Evolutionary conservation across 2,329 filamentous ascomycete genomes (phyloP), one percentile per base, ranked within the genome.

Genomic region (Cryphonectria carpinicola): DNA sequence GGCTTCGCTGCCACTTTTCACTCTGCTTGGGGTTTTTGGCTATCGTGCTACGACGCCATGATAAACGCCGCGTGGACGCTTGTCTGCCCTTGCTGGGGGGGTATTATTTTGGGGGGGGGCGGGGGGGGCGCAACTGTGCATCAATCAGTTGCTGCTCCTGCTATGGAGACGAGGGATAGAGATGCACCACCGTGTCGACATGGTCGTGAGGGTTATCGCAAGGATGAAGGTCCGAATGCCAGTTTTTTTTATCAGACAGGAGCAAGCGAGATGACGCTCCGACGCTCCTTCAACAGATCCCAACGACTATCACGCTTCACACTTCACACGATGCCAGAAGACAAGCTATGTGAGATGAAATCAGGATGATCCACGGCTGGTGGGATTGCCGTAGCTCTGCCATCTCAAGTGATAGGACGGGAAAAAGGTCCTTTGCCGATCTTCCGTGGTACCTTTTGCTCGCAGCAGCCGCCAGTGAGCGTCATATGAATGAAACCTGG

Each of bases 301-400:
- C n/a, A 60, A 10, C 25, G 32, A 19, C 4, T 14, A 37, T 10
- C 28, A 37, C 22, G 7, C 28, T 37, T 32, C 7, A 8, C 28
- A 61, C 28, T 37, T 32, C 7, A 8, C 28, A 61, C 22, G 28
- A 10, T 19, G 17, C 32, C 1, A 25, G n/a, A 58, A 39, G 65
- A 54, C 54, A 52, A 41, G 19, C 37, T 13, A 41, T 25, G 35
- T 58, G 65, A 66, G 65, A 66, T 52, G 65, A 66, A 37, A 22
- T 43, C n/a, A 11, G 52, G 65, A 58, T 58, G 65, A 66, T 66
- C 52, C 35, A 58, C 65, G 14, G n/a, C 11, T 19, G 7, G 8
- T 10, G 13, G 22, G n/a, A 43, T 14, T 8, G 19, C 49, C 11
- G 25, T 41, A 56, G 35, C 13, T n/a, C 28, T 65, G 10, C n/a